Base-by-base conservation (phyloP, 2,329 filamentous ascomycete species). In the Epichloe scottii region DNA sequence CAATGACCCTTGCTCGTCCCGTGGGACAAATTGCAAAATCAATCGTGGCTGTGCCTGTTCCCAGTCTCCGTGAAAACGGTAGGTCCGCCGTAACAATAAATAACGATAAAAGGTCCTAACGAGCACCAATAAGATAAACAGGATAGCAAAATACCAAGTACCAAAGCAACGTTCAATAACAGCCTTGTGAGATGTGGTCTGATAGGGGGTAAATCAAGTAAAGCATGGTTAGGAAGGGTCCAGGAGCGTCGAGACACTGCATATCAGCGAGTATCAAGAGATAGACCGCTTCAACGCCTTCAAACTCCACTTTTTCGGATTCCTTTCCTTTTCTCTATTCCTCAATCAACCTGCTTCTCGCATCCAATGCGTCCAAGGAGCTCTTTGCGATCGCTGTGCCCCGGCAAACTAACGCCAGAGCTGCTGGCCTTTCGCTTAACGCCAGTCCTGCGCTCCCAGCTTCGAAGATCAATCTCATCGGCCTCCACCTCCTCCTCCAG, bases 361-460 rank as follows among this genome's bases (percentile, higher is more conserved):
- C 87, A 93, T 46, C 87, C 87, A 61, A 93, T 93, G 49, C 87
- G 76, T 43, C 86, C 85, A 49, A 93, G 74, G 57, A 93, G 71
- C 65, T 90, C 87, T 72, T 91, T 93, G 59, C 84, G 78, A 65
- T 88, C 85, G 59, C 82, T 84, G 65, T 85, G 82, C 23, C 84
- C 79, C 17, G 81, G 78, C 50, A 89, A 74, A 60, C 82, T 85
- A 59, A 87, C 79, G 46, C 77, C 76, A 5, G 76, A 76, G 50
- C 78, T 71, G 50, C 72, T 71, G 19, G 68, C 71, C 54, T 72
- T 68, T 58, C 79, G 76, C 67, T 76, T 77, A 49, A 78, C 69
- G 53, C 76, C 76, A 11, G 70, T 66, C 53, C 78, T 70, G 53
- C 77, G 74, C 63, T 81, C 76, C 78, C 78, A 81, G 60, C 76